Evolutionary conservation across 2,329 filamentous ascomycete genomes (phyloP).

Genomic region (Tolypocladium tundrense): DNA sequence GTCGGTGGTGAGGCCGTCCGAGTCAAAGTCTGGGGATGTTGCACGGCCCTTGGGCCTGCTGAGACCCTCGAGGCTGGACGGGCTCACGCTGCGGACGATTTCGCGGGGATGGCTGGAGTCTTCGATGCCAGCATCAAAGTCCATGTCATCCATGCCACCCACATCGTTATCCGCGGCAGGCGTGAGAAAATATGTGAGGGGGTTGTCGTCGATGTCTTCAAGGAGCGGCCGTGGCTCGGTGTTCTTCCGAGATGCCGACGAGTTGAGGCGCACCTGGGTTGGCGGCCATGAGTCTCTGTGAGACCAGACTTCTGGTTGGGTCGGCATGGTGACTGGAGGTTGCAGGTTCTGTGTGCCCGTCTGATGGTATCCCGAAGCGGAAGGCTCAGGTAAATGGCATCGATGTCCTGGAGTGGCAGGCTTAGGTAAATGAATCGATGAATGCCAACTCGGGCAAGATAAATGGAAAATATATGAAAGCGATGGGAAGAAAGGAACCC

Average conservation of each 20-base stretch:
- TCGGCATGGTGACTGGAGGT: slow-evolving; percentile 22
- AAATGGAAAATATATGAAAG: background rate
- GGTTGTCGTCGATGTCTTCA: slow-evolving; percentile 41
- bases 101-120: slow-evolving; percentile 32
- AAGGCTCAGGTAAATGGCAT: background rate
- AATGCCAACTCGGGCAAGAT: background rate
- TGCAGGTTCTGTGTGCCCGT: background rate
- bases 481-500: background rate
- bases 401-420: background rate
- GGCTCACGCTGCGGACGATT: slow-evolving; percentile 44
- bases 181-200: slow-evolving; percentile 46
- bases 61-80: slow-evolving; percentile 43
- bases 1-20: slow-evolving; percentile 33
- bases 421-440: background rate
- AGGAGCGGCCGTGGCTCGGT: slow-evolving; percentile 29
- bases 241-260: slow-evolving; percentile 21
- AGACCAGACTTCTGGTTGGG: slow-evolving; percentile 18
- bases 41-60: slow-evolving; percentile 27
- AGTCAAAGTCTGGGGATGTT: slow-evolving; percentile 25
- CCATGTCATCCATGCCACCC: slow-evolving; percentile 30
- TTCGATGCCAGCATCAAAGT: slow-evolving; percentile 49
- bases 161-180: slow-evolving; percentile 33
- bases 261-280: slow-evolving; percentile 36
- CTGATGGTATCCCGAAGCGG: background rate
- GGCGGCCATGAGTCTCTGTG: slow-evolving; percentile 41